Evolutionary conservation across 2,329 filamentous ascomycete genomes (phyloP).

Genomic region (Onygena corvina): DNA sequence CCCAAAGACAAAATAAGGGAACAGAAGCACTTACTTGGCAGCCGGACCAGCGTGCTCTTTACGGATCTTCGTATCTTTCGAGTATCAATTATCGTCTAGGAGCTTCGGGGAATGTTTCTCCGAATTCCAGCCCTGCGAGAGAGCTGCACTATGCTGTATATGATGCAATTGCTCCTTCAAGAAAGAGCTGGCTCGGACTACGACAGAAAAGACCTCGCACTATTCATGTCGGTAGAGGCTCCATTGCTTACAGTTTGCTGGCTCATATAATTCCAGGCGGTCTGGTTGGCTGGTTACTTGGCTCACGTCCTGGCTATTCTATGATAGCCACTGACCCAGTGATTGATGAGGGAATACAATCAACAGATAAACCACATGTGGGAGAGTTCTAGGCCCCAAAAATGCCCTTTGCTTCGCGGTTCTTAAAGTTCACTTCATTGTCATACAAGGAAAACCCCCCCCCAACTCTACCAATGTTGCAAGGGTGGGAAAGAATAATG

Average conservation of each 20-base stretch:
- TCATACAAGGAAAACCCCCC: slow-evolving; percentile 15
- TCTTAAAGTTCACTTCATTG: slow-evolving; percentile 6
- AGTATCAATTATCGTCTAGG: slow-evolving; percentile 33
- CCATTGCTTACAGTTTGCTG: slow-evolving; percentile 71
- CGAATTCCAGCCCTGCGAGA: slow-evolving; percentile 58
- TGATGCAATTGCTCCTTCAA: slow-evolving; percentile 58
- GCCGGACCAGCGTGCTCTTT: slow-evolving; percentile 42
- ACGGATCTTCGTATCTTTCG: slow-evolving; percentile 32
- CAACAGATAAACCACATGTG: slow-evolving; percentile 29
- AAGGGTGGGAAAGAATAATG: too few species aligned
- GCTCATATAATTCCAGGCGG: slow-evolving; percentile 66
- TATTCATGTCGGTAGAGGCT: slow-evolving; percentile 73
- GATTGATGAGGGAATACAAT: slow-evolving; percentile 19
- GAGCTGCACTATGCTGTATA: slow-evolving; percentile 80
- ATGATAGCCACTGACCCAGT: slow-evolving; percentile 11
- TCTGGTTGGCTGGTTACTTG: slow-evolving; percentile 89
- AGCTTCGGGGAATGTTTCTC: slow-evolving; percentile 27
- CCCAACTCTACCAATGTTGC: too few species aligned
- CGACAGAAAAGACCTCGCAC: slow-evolving; percentile 38
- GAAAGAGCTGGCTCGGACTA: slow-evolving; percentile 30
- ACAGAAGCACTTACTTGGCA: slow-evolving; percentile 51
- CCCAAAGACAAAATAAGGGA: slow-evolving; percentile 35
- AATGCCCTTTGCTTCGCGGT: too few species aligned
- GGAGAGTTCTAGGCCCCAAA: slow-evolving; percentile 20
- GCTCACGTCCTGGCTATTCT: slow-evolving; percentile 42